phyloP scores from a whole-genome alignment of 2,329 filamentous ascomycete species.

The Rugonectria rugulosa region DNA sequence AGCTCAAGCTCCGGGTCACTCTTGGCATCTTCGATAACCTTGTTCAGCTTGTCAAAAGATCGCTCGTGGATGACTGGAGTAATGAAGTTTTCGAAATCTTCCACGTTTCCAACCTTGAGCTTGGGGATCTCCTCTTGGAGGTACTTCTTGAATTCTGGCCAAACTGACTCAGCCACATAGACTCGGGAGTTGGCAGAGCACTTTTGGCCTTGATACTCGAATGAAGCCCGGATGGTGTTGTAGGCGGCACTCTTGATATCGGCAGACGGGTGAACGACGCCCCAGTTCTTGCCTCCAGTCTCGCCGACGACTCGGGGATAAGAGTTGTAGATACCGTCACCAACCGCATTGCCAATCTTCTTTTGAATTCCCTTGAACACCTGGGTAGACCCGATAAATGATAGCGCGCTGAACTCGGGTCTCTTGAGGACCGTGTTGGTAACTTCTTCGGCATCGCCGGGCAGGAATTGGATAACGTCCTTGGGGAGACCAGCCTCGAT shows the following conservation, averaged over 20 bases:
- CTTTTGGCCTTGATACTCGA: conserved; percentile 32
- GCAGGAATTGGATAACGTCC: conserved; percentile 49
- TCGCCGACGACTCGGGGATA: conserved; percentile 58
- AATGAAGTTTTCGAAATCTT: conserved; percentile 49
- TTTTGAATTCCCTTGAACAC: conserved; percentile 46
- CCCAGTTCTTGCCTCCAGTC: conserved; percentile 63
- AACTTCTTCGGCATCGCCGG: conserved; percentile 47
- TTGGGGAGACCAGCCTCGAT: conserved; percentile 49
- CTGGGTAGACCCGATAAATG: conserved; percentile 48
- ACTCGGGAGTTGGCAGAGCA: conserved; percentile 28
- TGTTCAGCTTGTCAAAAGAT: conserved; percentile 49
- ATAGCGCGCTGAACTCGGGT: conserved; percentile 47
- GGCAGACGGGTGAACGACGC: conserved; percentile 49
- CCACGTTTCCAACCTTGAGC: conserved; percentile 47
- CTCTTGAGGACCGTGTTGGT: conserved; percentile 44
- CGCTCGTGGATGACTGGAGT: conserved; percentile 58
- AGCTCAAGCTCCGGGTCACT: conserved; percentile 51
- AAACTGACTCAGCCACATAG: conserved; percentile 37
- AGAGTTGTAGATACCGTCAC: conserved; percentile 40
- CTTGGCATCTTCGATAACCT: conserved; percentile 54
- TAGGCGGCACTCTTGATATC: conserved; percentile 27
- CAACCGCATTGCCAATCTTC: conserved; percentile 42
- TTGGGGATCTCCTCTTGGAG: conserved; percentile 48
- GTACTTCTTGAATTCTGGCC: conserved; percentile 34
- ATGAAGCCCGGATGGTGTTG: conserved; percentile 25